phyloP scores from a whole-genome alignment of 805 yeast species.

The Schwanniomyces polymorphus region DNA sequence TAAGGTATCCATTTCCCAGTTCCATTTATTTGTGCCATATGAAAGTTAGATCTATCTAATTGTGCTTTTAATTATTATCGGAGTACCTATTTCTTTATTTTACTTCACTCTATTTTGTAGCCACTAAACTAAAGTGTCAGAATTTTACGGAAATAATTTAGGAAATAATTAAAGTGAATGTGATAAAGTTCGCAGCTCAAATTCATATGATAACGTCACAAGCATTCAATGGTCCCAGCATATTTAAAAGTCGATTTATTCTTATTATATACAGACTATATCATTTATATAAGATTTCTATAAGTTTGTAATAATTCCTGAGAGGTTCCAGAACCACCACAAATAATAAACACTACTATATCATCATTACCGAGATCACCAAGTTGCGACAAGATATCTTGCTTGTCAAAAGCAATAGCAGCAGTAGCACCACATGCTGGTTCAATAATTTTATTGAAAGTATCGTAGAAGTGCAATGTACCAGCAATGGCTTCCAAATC shows the following conservation, averaged over 20 bases:
- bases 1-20: conserved; percentile 6
- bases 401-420: conserved; percentile 11
- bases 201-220: conserved; percentile 1
- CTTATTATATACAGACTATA: not conserved
- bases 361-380: conserved; percentile 17
- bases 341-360: conserved; percentile 24
- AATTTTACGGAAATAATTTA: not conserved
- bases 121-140: not conserved
- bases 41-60: not conserved
- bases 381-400: conserved; percentile 13
- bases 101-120: not conserved
- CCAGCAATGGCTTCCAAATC: conserved; percentile 26
- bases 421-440: conserved; percentile 36
- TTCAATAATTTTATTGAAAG: conserved; percentile 21
- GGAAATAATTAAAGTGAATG: not conserved
- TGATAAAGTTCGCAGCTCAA: not conserved
- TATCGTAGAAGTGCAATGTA: conserved; percentile 20
- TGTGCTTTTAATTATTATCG: not conserved
- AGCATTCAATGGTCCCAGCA: not conserved
- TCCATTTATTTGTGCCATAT: not conserved
- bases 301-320: not conserved
- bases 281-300: not conserved
- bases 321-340: conserved; percentile 26
- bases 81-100: not conserved
- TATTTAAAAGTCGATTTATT: no score